These are phyloP conservation scores for Mortierella sp. DNA, from an alignment of 371 early-diverging fungal genomes.

Conservation along the genomic window DNA sequence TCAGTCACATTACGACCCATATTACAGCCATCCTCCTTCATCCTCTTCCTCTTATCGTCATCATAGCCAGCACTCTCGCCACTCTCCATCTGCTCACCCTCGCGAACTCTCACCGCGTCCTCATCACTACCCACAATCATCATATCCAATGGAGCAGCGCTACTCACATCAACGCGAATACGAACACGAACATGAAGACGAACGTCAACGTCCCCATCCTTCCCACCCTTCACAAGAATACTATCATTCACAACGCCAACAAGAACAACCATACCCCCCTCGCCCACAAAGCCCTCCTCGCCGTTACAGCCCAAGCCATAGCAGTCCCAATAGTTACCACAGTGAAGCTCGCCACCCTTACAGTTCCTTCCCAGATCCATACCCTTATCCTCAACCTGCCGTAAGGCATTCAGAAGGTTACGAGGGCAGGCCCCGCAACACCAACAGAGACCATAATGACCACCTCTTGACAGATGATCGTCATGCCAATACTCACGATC, in stretches of 20 bases:
- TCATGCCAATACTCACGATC: conserved; percentile 35
- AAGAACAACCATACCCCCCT: conserved; percentile 16
- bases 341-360: conserved; percentile 19
- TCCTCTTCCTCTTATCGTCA: conserved; percentile 16
- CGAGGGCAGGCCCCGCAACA: conserved; percentile 43
- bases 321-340: neutral
- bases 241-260: conserved; percentile 22
- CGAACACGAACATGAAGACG: conserved; percentile 3
- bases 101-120: conserved; percentile 18
- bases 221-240: conserved; percentile 10
- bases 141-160: conserved; percentile 27
- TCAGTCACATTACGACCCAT: conserved; percentile 19
- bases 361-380: conserved; percentile 12
- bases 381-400: conserved; percentile 13
- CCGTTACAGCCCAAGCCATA: conserved; percentile 6
- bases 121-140: conserved; percentile 13
- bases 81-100: conserved; percentile 8
- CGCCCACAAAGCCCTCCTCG: conserved; percentile 11
- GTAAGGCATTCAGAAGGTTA: conserved; percentile 50
- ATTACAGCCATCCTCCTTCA: conserved; percentile 18
- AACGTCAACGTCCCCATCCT: conserved; percentile 1
- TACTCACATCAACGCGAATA: conserved; percentile 2
- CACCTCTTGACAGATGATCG: conserved; percentile 41
- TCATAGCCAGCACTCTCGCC: neutral
- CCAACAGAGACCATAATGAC: conserved; percentile 50